These are phyloP conservation scores for Paramarasmius palmivorus DNA, from an alignment of 1,284 basidiomycete species.

Conservation along the genomic window DNA sequence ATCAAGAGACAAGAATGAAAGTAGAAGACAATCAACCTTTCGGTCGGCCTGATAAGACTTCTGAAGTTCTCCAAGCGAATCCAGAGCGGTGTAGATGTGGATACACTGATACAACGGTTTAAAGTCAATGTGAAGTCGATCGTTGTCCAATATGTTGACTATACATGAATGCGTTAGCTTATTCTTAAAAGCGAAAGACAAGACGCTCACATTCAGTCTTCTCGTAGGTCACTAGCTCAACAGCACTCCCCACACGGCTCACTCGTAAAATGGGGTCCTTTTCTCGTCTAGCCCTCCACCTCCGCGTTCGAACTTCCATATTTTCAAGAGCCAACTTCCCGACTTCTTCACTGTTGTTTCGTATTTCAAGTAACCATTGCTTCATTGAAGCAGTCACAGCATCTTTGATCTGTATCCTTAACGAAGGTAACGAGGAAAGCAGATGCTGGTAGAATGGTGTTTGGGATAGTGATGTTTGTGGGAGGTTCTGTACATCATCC, in stretches of 20 bases:
- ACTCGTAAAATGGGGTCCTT: conserved; percentile 74
- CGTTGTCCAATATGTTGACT: conserved; percentile 94
- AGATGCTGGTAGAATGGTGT: conserved; percentile 94
- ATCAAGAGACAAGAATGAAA: conserved; percentile 14
- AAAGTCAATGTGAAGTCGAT: conserved; percentile 89
- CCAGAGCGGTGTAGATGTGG: conserved; percentile 93
- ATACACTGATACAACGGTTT: conserved; percentile 96
- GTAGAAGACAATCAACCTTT: conserved; percentile 59
- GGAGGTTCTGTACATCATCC: conserved; percentile 91
- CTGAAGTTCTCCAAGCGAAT: conserved; percentile 87
- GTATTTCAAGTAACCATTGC: conserved; percentile 95
- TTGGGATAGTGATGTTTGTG: conserved; percentile 87
- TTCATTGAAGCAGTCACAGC: conserved; percentile 95
- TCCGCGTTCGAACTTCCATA: conserved; percentile 83
- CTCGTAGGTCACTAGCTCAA: conserved; percentile 93
- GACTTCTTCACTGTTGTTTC: conserved; percentile 86
- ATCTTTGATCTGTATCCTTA: conserved; percentile 87
- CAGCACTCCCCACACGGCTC: conserved; percentile 90
- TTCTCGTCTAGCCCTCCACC: conserved; percentile 84
- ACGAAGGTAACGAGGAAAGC: conserved; percentile 87
- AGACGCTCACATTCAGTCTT: conserved; percentile 83
- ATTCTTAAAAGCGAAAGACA: conserved; percentile 1
- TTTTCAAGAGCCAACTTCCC: conserved; percentile 88
- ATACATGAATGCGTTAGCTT: no score
- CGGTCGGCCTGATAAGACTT: conserved; percentile 94